phyloP scores from a whole-genome alignment of 2,329 filamentous ascomycete genomes.

The Pseudogymnoascus sp. region DNA sequence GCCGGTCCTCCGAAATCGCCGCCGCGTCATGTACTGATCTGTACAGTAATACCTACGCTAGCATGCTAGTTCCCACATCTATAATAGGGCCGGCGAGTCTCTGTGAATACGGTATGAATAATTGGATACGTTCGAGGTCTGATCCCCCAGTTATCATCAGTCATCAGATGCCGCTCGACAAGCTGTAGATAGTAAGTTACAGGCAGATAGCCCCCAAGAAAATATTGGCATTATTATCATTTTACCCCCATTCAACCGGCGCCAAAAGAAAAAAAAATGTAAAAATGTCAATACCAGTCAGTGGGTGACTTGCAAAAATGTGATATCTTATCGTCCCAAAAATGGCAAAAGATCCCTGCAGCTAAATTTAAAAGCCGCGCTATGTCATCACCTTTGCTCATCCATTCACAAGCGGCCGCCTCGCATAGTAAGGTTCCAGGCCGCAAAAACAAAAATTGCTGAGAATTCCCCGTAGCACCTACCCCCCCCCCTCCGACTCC shows the following conservation, averaged over 20 bases:
- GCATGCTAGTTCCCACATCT: background rate
- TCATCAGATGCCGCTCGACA: background rate
- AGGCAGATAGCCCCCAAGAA: background rate
- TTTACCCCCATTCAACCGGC: background rate
- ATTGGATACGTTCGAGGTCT: background rate
- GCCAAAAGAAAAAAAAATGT: background rate
- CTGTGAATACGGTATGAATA: conserved; percentile 2
- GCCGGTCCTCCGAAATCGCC: conserved; percentile 1
- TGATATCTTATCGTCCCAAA: conserved; percentile 5
- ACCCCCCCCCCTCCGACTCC: background rate
- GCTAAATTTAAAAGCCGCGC: conserved; percentile 5
- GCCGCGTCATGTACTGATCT: background rate
- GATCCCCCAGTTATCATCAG: background rate
- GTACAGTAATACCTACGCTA: background rate
- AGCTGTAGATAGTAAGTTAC: background rate
- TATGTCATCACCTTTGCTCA: conserved; percentile 9
- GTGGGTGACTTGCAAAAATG: background rate
- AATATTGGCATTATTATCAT: background rate
- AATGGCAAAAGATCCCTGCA: background rate
- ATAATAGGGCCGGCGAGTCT: background rate
- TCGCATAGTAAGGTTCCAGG: conserved; percentile 5
- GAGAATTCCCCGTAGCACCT: background rate
- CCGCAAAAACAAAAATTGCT: conserved; percentile 9
- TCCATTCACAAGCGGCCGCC: conserved; percentile 8
- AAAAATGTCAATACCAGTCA: background rate